Evolutionary conservation across 192 early-diverging fungal species (phyloP), one percentile per base, ranked within the genome.

Genomic region (Glomus cerebriforme): DNA sequence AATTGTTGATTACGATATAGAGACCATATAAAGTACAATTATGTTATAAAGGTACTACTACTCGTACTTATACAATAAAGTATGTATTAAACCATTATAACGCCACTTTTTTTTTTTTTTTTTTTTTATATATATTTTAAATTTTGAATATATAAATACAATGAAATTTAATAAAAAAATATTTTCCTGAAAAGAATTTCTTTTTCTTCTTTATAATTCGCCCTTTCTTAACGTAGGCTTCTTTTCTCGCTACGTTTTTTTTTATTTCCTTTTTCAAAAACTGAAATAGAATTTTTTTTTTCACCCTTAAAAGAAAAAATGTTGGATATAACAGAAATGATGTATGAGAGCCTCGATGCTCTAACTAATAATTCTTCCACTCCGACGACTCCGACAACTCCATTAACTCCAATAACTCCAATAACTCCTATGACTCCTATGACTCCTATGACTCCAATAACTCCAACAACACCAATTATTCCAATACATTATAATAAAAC

Each of bases 301-400:
- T 64, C 2, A 15, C 12, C 10, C 3, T 13, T 29, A 15, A 27
- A 10, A 62, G 1, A 27, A 9, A 62, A 64, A 64, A 64, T 65
- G 63, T 31, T 65, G 27, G 63, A 65, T 29, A 65, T 65, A 65
- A 65, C 63, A 65, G 63, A 31, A 65, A 31, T 65, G 31, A 31
- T 65, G 26, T 27, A 65, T 65, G 63, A 65, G 31, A 65, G 63
- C 27, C 31, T 65, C 13, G 63, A 65, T 12, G 63, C 63, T 65
- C 26, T 65, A 17, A 65, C 49, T 5, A 54, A 54, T 54, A 31
- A 31, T 24, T 9, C 5, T 31, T 27, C 31, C 3, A 17, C 12
- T 15, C 12, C 27, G 32, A 27, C 31, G 13, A 17, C 31, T 1
- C 26, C 15, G 10, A 65, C 63, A 31, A 15, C 13, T 4, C 63